Percentiles rank a stretch among this genome's conserved stretches.
Evolutionary conservation across 768 basidiomycete species (phyloP).

Genomic region (Pleurotus platypus): DNA sequence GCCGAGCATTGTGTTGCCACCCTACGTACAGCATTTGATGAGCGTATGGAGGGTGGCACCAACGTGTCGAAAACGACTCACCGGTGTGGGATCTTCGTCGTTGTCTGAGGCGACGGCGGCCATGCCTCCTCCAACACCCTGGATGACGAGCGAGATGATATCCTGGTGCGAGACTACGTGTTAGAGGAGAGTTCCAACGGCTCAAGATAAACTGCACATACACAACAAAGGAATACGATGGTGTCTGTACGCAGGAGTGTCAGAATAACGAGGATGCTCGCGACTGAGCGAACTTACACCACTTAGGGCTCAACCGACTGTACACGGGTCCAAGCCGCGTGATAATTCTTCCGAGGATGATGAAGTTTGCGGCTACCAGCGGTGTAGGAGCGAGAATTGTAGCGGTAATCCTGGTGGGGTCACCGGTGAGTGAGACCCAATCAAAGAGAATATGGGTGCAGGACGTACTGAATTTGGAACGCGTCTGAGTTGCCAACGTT

Average conservation of each 20-base stretch:
- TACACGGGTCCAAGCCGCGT: slow-evolving; percentile 38
- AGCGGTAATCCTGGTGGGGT: slow-evolving; percentile 35
- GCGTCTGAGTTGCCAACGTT: slow-evolving; percentile 18
- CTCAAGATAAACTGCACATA: slow-evolving; percentile 8
- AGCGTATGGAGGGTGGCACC: slow-evolving; percentile 8
- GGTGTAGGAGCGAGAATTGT: slow-evolving; percentile 58
- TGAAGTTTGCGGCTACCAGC: slow-evolving; percentile 56
- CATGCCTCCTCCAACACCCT: slow-evolving; percentile 59
- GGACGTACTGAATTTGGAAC: slow-evolving; percentile 41
- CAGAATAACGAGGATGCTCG: neutral
- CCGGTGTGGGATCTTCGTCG: neutral
- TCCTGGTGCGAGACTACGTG: slow-evolving; percentile 30
- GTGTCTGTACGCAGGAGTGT: slow-evolving; percentile 27
- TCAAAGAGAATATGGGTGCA: neutral
- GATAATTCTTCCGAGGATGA: slow-evolving; percentile 50
- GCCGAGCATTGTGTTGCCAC: slow-evolving; percentile 50
- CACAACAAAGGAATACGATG: slow-evolving; percentile 36
- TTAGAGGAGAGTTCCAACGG: neutral
- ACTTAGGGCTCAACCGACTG: slow-evolving; percentile 39
- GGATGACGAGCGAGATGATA: slow-evolving; percentile 56
- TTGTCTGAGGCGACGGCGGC: slow-evolving; percentile 34
- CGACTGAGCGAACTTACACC: slow-evolving; percentile 29
- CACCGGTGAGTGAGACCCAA: neutral
- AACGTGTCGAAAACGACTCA: slow-evolving; percentile 9
- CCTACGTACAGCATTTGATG: slow-evolving; percentile 12